Percentiles rank a stretch among this genome's conserved stretches.
phyloP scores from a whole-genome alignment of 2,329 filamentous ascomycete species.

The Penicillium sp. region DNA sequence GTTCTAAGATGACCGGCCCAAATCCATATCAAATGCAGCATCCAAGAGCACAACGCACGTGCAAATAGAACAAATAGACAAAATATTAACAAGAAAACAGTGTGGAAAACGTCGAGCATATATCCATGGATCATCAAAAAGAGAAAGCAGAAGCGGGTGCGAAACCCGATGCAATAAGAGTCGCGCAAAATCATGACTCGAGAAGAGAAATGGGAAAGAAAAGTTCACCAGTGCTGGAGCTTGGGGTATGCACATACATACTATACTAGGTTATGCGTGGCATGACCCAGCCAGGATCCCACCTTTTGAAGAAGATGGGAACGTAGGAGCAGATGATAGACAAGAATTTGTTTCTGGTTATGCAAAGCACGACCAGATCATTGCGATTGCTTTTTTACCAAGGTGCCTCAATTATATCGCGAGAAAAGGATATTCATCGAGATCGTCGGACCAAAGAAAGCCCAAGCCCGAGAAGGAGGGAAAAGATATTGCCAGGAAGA shows the following conservation, averaged over 20 bases:
- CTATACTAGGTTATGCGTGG: neutral
- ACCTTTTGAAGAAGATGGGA: neutral
- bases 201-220: constrained; percentile 12
- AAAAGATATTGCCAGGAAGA: neutral
- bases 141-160: constrained; percentile 14
- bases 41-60: constrained; percentile 13
- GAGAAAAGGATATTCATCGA: neutral
- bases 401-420: neutral
- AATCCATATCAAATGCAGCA: constrained; percentile 21
- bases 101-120: constrained; percentile 19
- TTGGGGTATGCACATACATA: neutral
- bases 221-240: neutral
- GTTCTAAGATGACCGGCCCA: constrained; percentile 27
- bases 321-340: neutral
- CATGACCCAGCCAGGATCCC: neutral
- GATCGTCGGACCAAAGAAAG: neutral
- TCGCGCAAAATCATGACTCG: constrained; percentile 6
- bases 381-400: constrained; percentile 1
- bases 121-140: constrained; percentile 28
- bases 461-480: neutral
- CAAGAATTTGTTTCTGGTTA: neutral
- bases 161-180: constrained; percentile 18
- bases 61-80: constrained; percentile 12
- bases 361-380: neutral
- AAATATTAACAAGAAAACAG: neutral